phyloP scores from a whole-genome alignment of 2,329 filamentous ascomycete species.

The Talaromyces sp. region DNA sequence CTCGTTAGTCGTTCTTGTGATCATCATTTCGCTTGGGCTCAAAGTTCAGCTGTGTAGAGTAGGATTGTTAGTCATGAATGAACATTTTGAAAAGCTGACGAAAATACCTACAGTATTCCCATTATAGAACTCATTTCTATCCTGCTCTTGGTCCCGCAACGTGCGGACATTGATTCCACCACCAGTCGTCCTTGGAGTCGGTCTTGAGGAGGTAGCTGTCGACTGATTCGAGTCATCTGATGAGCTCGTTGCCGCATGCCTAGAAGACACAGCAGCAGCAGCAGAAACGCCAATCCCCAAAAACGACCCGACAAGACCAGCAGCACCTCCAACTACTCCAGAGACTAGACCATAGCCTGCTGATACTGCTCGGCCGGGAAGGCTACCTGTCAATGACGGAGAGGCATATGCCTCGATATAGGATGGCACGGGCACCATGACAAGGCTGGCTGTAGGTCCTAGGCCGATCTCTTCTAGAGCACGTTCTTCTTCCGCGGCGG shows the following conservation, averaged over 20 bases:
- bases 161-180: conserved; percentile 45
- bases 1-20: conserved; percentile 33
- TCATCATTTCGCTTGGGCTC: conserved; percentile 61
- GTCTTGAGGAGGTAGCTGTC: neutral
- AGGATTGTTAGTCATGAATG: neutral
- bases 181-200: conserved; percentile 2
- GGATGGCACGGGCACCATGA: conserved; percentile 67
- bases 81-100: neutral
- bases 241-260: neutral
- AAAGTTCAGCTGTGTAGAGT: conserved; percentile 57
- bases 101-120: conserved; percentile 69
- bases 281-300: conserved; percentile 33
- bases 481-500: conserved; percentile 68
- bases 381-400: conserved; percentile 27
- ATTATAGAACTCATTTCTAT: conserved; percentile 76
- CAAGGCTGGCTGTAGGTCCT: conserved; percentile 73
- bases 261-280: conserved; percentile 5
- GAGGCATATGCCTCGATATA: conserved; percentile 55
- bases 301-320: conserved; percentile 40
- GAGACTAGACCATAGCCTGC: conserved; percentile 39
- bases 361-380: conserved; percentile 39
- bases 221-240: neutral
- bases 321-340: conserved; percentile 38
- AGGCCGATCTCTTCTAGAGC: conserved; percentile 66
- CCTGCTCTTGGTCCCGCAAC: conserved; percentile 50